Conservation (phyloP, 1,139 yeast genomes). For the Hemisphaericaspora xylanilytica region DNA sequence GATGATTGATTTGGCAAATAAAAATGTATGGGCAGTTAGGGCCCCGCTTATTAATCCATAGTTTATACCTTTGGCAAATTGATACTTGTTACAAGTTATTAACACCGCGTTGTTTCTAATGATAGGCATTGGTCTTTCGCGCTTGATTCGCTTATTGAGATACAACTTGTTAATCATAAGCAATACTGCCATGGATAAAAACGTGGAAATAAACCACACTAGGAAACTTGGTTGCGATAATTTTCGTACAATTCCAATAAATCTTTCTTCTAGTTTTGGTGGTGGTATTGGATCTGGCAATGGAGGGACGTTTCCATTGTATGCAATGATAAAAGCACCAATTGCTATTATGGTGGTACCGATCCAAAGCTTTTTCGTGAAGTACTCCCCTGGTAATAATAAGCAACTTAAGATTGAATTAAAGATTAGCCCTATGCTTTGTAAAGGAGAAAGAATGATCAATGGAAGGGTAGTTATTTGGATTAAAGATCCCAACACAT, state of each 20-base stretch:
- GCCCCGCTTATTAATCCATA: slow-evolving; percentile 76
- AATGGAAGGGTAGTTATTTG: slow-evolving; percentile 84
- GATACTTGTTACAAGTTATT: slow-evolving; percentile 16
- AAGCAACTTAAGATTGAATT: slow-evolving; percentile 72
- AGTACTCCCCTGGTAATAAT: slow-evolving; percentile 63
- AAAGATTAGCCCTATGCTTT: slow-evolving; percentile 84
- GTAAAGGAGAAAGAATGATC: slow-evolving; percentile 76
- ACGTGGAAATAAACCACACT: slow-evolving; percentile 40
- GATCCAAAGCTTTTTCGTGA: slow-evolving; percentile 52
- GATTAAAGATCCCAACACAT: slow-evolving; percentile 75
- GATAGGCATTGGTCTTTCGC: slow-evolving; percentile 9
- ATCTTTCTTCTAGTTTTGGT: slow-evolving; percentile 23
- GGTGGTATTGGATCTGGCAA: slow-evolving; percentile 22
- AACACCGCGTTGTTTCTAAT: slow-evolving; percentile 9
- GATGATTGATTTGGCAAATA: slow-evolving; percentile 80
- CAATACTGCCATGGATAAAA: slow-evolving; percentile 27
- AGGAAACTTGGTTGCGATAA: slow-evolving; percentile 30
- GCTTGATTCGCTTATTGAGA: slow-evolving; percentile 9
- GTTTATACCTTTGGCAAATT: slow-evolving; percentile 49
- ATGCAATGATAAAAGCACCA: slow-evolving; percentile 83
- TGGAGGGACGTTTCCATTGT: slow-evolving; percentile 49
- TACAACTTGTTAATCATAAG: slow-evolving; percentile 22
- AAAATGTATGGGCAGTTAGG: slow-evolving; percentile 79
- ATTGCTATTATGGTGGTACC: slow-evolving; percentile 70
- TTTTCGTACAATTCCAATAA: slow-evolving; percentile 26